phyloP scores from a whole-genome alignment of 257 asterid species.

The Scutellaria galericulata region DNA sequence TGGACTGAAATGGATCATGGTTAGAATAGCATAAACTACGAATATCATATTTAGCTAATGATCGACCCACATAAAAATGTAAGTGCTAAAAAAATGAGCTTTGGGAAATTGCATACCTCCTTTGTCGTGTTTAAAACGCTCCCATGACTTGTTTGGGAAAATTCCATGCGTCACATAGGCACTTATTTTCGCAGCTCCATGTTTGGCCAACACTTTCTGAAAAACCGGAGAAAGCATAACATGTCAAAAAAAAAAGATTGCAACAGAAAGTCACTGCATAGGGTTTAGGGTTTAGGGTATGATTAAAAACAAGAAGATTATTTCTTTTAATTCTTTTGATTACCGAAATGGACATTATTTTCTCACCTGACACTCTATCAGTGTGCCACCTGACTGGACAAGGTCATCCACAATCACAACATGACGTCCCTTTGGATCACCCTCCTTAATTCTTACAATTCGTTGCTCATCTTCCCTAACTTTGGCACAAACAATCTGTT shows the following conservation, averaged over 20 bases:
- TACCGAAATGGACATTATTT: not conserved
- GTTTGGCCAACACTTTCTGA: constrained; percentile 95
- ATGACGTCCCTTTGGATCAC: constrained; percentile 89
- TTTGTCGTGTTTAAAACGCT: constrained; percentile 73
- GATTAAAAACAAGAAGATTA: not conserved
- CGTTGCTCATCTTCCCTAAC: constrained; percentile 97
- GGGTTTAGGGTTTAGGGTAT: no score
- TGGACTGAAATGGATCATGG: not conserved
- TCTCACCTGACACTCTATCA: constrained; percentile 86
- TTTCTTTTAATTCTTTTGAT: not conserved
- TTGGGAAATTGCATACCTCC: constrained; percentile 60
- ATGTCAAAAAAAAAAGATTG: not conserved
- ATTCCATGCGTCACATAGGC: constrained; percentile 98
- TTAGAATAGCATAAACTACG: not conserved
- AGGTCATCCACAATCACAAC: constrained; percentile 99
- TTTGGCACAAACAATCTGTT: constrained; percentile 89
- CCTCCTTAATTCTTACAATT: constrained; percentile 88
- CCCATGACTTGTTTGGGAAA: constrained; percentile 92
- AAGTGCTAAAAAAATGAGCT: constrained; percentile 7
- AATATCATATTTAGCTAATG: not conserved
- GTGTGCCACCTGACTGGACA: constrained; percentile 97
- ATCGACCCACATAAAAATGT: not conserved
- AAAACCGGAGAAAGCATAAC: constrained; percentile 13
- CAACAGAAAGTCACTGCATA: not conserved
- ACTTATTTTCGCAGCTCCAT: constrained; percentile 85